Evolutionary conservation across 495 filamentous ascomycete species (phyloP), one percentile per base, ranked within the genome.

Genomic region (Penicillium angulare): DNA sequence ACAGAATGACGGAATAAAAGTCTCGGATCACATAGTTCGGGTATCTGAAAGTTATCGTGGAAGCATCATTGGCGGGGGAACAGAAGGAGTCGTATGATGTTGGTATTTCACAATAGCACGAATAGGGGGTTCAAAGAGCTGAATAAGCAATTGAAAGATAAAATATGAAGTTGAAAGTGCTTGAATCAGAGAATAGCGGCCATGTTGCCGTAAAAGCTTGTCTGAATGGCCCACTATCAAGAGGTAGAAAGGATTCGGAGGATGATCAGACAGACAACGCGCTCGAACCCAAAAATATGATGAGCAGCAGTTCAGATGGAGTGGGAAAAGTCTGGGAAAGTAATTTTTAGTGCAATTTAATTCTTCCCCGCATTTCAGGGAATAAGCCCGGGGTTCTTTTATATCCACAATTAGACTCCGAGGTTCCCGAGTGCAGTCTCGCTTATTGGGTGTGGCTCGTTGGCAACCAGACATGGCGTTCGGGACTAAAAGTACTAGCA

Each of bases 331-430:
- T 34, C 5, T 9, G 36, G 33, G 24, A 50, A 36, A 54, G 49
- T 60, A 10, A n/a, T 7, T 20, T 44, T n/a, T 29, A n/a, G n/a
- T 60, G 59, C 47, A 50, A 53, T 53, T 42, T 60, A 54, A 57
- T 27, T 42, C 26, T 43, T 27, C 60, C 60, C 60, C 60, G 60
- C 60, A 63, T 60, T 62, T 56, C 47, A 16, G 27, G 27, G 27
- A 50, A 23, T 10, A 39, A 34, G 29, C n/a, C 18, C 18, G 18
- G 32, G 9, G 36, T 27, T 50, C 38, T 20, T 34, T 50, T n/a
- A n/a, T n/a, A n/a, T n/a, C n/a, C n/a, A n/a, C n/a, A n/a, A n/a
- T 18, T 32, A 7, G 22, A 46, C 39, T 49, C 35, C 55, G 49
- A 50, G 44, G 55, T 29, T 40, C 45, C 55, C 49, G 46, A 34